Conservation (phyloP, 345 rosid species). For the Stellera chamaejasme region DNA sequence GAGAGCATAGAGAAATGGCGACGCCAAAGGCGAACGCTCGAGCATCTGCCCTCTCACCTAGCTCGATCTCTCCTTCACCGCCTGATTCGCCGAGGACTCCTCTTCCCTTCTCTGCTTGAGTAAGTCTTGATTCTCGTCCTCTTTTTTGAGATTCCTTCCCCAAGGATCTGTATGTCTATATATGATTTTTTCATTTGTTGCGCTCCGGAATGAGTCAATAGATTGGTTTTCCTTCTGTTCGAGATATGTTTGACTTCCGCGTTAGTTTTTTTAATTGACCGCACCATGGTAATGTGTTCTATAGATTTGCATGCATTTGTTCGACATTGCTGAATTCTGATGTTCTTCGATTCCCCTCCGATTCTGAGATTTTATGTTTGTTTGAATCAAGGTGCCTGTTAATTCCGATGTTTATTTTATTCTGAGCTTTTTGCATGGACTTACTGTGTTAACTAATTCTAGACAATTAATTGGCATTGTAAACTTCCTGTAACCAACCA, state of each 20-base stretch:
- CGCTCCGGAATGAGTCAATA: background rate
- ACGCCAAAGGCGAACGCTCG: constrained; percentile 62
- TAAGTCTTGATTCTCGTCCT: constrained; percentile 15
- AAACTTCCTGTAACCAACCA: no score
- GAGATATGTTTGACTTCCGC: background rate
- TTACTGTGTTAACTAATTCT: no score
- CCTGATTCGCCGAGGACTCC: constrained; percentile 63
- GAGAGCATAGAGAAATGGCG: constrained; percentile 71
- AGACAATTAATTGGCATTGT: no score
- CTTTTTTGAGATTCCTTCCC: background rate
- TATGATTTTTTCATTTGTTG: background rate
- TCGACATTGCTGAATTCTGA: no score
- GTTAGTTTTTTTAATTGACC: background rate
- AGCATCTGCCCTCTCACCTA: constrained; percentile 65
- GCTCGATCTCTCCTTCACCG: constrained; percentile 64
- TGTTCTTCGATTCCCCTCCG: no score
- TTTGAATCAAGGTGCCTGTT: no score
- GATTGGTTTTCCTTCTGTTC: background rate
- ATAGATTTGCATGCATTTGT: no score
- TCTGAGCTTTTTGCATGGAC: no score
- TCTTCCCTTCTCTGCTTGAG: constrained; percentile 92
- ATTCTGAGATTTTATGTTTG: no score
- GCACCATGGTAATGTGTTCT: no score
- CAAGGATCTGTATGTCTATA: no score
- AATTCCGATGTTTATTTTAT: no score